These are phyloP conservation scores for Populus euphratica DNA, from an alignment of 345 rosid genomes.

Conservation along the genomic window DNA sequence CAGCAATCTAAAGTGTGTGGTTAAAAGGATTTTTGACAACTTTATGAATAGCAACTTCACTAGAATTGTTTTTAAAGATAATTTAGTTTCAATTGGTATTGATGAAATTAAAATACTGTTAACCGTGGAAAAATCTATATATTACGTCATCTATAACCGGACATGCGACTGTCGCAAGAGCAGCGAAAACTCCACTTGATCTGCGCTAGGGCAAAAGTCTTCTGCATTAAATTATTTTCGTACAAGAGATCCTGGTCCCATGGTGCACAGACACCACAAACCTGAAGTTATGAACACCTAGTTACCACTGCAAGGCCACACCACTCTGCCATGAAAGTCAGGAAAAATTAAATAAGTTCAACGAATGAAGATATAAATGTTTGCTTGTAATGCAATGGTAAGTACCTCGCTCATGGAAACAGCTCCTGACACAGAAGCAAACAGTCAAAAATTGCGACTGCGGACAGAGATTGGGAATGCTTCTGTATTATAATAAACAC, in stretches of 20 bases:
- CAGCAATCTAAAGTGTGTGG: too few relatives aligned
- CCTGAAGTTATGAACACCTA: too few relatives aligned
- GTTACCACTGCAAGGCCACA: neutral
- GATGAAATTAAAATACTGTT: too few relatives aligned
- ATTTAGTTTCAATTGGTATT: too few relatives aligned
- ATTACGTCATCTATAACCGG: too few relatives aligned
- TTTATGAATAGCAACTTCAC: too few relatives aligned
- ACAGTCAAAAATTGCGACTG: conserved; percentile 31
- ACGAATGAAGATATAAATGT: neutral
- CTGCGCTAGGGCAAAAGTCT: neutral
- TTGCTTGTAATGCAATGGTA: neutral
- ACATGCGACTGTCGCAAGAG: too few relatives aligned
- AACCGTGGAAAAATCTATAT: too few relatives aligned
- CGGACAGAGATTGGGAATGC: neutral
- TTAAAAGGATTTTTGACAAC: too few relatives aligned
- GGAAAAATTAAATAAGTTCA: neutral
- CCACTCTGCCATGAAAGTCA: neutral
- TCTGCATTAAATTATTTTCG: neutral
- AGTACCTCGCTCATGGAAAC: conserved; percentile 2
- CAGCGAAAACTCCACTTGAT: neutral
- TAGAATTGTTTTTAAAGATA: too few relatives aligned
- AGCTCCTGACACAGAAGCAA: neutral
- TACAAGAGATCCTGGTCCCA: neutral
- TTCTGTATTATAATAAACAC: neutral
- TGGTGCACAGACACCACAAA: too few relatives aligned